These are phyloP conservation scores for Magnolia changhungtana DNA, from an alignment of 164 flowering plant species.

Conservation along the genomic window DNA sequence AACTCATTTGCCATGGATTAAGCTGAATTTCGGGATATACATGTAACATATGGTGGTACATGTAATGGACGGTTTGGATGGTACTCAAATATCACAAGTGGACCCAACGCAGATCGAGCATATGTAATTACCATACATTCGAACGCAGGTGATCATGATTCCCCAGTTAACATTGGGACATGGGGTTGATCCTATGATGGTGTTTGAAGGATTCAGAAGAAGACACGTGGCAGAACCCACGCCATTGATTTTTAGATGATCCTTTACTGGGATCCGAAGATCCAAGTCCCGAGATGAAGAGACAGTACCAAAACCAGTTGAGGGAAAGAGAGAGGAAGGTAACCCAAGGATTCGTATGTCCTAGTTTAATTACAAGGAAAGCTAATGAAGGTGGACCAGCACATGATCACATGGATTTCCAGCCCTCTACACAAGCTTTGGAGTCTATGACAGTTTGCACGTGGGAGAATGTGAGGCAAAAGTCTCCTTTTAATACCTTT, in stretches of 20 bases:
- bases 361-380: not conserved
- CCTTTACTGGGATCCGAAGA: not conserved
- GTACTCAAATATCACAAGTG: too few relatives aligned
- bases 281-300: not conserved
- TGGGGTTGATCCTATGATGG: not conserved
- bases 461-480: slow-evolving; percentile 12
- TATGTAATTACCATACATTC: not conserved
- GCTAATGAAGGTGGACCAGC: slow-evolving; percentile 9
- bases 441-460: slow-evolving; percentile 3
- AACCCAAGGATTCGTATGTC: not conserved
- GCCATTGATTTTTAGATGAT: not conserved
- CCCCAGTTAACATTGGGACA: not conserved
- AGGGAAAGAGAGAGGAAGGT: not conserved
- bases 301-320: not conserved
- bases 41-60: too few relatives aligned
- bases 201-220: not conserved
- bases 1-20: too few relatives aligned
- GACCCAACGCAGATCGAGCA: too few relatives aligned
- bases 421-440: not conserved
- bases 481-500: not conserved
- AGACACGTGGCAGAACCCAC: not conserved
- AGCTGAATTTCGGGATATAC: too few relatives aligned
- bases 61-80: too few relatives aligned
- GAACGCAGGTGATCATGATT: not conserved
- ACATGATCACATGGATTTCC: slow-evolving; percentile 13